Evolutionary conservation across 257 asterid genomes (phyloP).

Genomic region (Jaltomata sinuosa): DNA sequence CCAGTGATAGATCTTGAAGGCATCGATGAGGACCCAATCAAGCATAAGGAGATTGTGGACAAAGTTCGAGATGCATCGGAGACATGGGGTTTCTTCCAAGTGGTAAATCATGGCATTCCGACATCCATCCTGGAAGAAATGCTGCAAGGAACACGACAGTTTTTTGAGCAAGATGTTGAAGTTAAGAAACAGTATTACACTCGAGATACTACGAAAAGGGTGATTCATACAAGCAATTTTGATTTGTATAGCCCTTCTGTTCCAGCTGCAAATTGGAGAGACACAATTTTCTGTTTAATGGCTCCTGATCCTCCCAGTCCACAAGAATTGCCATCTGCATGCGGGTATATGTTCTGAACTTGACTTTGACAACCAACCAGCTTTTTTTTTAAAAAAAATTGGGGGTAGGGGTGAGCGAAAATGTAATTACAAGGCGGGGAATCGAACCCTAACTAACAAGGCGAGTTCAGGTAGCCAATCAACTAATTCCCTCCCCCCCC

Average conservation of each 20-base stretch:
- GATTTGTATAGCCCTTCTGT: constrained; percentile 36
- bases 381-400: too few relatives aligned
- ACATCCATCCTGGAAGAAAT: constrained; percentile 31
- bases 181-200: constrained; percentile 43
- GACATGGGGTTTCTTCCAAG: constrained; percentile 57
- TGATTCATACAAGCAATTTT: constrained; percentile 43
- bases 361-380: not conserved
- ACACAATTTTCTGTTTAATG: constrained; percentile 9
- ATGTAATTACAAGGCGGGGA: too few relatives aligned
- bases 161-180: constrained; percentile 46
- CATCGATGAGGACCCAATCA: not conserved
- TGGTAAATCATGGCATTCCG: constrained; percentile 62
- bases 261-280: constrained; percentile 48
- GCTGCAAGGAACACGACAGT: constrained; percentile 42
- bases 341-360: constrained; percentile 23
- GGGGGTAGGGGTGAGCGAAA: too few relatives aligned
- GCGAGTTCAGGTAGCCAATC: too few relatives aligned
- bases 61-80: constrained; percentile 35
- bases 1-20: constrained; percentile 55
- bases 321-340: constrained; percentile 34
- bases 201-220: constrained; percentile 30
- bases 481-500: too few relatives aligned
- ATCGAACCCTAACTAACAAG: too few relatives aligned
- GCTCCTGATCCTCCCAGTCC: constrained; percentile 38
- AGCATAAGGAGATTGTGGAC: constrained; percentile 19